Conservation (phyloP, 768 basidiomycete genomes). For the Gymnopilus junonius region DNA sequence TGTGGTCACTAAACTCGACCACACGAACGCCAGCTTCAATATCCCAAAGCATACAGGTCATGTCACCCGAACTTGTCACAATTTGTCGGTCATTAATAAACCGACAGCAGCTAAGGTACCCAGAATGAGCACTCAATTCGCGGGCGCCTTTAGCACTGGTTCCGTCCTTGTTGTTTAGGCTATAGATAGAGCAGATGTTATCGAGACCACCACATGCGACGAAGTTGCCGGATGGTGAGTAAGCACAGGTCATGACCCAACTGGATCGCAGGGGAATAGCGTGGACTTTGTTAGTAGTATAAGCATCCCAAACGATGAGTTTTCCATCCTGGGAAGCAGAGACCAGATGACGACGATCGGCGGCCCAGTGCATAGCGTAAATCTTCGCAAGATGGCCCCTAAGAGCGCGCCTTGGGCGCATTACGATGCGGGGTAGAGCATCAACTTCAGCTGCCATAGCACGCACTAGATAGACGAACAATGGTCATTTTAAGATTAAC, state of each 20-base stretch:
- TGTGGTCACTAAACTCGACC: slow-evolving; percentile 99
- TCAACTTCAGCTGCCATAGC: slow-evolving; percentile 99
- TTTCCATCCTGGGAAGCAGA: slow-evolving; percentile 99
- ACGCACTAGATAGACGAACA: slow-evolving; percentile 62
- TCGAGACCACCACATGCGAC: slow-evolving; percentile 99
- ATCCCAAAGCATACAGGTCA: slow-evolving; percentile 99
- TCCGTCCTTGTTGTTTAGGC: slow-evolving; percentile 82
- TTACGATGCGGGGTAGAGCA: slow-evolving; percentile 92
- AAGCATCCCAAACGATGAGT: slow-evolving; percentile 99
- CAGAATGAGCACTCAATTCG: slow-evolving; percentile 96
- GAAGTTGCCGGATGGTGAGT: slow-evolving; percentile 95
- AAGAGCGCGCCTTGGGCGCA: slow-evolving; percentile 94
- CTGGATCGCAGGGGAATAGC: slow-evolving; percentile 97
- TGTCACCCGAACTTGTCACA: slow-evolving; percentile 96
- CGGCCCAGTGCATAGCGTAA: slow-evolving; percentile 99
- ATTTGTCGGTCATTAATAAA: slow-evolving; percentile 99
- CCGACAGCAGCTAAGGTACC: slow-evolving; percentile 97
- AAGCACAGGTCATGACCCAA: slow-evolving; percentile 99
- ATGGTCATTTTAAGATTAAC: slow-evolving; percentile 17
- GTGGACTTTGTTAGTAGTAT: slow-evolving; percentile 99
- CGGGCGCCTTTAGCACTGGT: slow-evolving; percentile 86
- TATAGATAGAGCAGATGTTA: slow-evolving; percentile 99
- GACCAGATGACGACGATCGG: slow-evolving; percentile 95
- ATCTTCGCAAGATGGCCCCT: slow-evolving; percentile 99
- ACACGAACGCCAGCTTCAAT: slow-evolving; percentile 96